Percentiles rank a stretch among this genome's conserved stretches.
Conservation (phyloP, 164 flowering plant species). For the Aristolochia fimbriata region DNA sequence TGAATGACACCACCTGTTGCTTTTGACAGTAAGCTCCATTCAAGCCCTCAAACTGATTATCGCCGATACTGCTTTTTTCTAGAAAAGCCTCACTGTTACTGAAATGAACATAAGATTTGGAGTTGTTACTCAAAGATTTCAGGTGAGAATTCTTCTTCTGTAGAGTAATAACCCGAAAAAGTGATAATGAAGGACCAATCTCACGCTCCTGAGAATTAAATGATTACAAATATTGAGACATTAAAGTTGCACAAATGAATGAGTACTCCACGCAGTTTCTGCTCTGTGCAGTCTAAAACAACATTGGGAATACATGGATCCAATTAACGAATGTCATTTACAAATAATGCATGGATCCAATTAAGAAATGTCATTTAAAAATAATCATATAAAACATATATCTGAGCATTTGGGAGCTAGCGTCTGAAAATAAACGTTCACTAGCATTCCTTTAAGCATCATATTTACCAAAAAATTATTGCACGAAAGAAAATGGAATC, state of each 20-base stretch:
- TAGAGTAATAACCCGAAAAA: not conserved
- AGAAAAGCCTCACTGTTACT: not conserved
- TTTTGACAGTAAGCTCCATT: conserved; percentile 34
- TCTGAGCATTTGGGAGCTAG: not conserved
- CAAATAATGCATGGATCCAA: not conserved
- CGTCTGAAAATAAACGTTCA: not conserved
- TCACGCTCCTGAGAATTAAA: not conserved
- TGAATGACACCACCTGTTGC: conserved; percentile 62
- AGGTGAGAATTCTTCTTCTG: not conserved
- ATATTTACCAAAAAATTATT: not conserved
- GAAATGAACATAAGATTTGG: not conserved
- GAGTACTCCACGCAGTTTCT: not conserved
- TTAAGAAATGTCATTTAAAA: not conserved
- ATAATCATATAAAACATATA: too few relatives aligned
- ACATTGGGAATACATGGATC: not conserved
- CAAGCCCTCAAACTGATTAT: conserved; percentile 13
- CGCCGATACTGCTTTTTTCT: not conserved
- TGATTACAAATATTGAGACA: not conserved
- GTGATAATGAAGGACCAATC: not conserved
- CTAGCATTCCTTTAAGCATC: not conserved
- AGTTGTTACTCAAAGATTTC: too few relatives aligned
- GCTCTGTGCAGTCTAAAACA: not conserved
- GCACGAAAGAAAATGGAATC: not conserved
- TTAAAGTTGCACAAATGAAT: too few relatives aligned
- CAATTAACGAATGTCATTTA: too few relatives aligned